These are phyloP conservation scores for Coemansia sp. DNA, from an alignment of 192 early-diverging fungal genomes.

Conservation along the genomic window DNA sequence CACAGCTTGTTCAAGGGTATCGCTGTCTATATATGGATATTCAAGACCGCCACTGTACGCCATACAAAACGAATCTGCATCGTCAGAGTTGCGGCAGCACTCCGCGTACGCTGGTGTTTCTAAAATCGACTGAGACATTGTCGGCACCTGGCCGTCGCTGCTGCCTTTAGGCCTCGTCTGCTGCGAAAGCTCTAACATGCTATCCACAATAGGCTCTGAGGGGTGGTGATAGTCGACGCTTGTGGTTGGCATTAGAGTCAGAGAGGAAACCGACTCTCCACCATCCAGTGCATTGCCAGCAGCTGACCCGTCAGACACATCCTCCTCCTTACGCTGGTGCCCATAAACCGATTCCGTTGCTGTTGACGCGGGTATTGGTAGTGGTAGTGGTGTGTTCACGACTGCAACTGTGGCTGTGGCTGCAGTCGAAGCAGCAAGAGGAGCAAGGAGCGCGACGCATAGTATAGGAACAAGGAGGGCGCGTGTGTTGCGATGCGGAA, in stretches of 20 bases:
- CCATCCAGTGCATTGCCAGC: background rate
- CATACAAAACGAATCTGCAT: background rate
- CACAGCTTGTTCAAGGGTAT: background rate
- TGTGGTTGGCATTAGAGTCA: background rate
- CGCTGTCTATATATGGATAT: background rate
- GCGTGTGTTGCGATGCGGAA: conserved; percentile 46
- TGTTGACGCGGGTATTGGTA: background rate
- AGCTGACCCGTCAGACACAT: background rate
- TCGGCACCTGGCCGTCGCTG: background rate
- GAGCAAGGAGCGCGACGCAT: conserved; percentile 37
- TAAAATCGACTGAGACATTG: background rate
- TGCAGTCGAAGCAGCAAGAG: conserved; percentile 15
- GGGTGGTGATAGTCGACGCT: background rate
- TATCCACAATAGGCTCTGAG: background rate
- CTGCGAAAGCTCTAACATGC: conserved; percentile 11
- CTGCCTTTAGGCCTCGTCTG: background rate
- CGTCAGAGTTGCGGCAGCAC: background rate
- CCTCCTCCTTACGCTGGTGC: too few species aligned
- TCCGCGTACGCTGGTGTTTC: background rate
- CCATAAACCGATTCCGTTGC: background rate
- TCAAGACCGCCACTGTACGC: conserved; percentile 1
- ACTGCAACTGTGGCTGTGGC: background rate
- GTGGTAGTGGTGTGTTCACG: background rate
- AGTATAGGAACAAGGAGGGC: conserved; percentile 45
- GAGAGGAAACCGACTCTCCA: background rate